Base-by-base conservation (phyloP, 2,329 filamentous ascomycete genomes). In the Tolypocladium tundrense region DNA sequence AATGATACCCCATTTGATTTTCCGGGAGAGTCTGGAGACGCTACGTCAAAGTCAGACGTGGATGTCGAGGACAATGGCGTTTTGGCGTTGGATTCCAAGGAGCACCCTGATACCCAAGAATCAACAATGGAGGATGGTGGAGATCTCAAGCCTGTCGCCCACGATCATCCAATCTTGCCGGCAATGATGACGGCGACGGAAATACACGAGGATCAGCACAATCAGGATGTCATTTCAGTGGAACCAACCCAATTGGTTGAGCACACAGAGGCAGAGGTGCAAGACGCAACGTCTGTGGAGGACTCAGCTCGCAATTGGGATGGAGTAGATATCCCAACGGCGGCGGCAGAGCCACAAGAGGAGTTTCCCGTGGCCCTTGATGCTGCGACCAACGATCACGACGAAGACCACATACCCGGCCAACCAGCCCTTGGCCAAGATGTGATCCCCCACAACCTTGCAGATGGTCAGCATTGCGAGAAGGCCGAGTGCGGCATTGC, bases 1-100 rank as follows among this genome's bases (percentile, higher is more conserved):
- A 65, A 69, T 69, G 66, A 74, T 73, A 68, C 69, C 69, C 69
- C 67, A 65, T 65, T 68, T 71, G 67, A 67, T 68, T 69, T 72
- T 69, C 57, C 64, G 62, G 66, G 66, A 66, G 60, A 60, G 63
- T 61, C 65, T 64, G 66, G 63, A 66, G 63, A 66, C 62, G 64
- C 64, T 61, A 62, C 58, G 62, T 62, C 61, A 59, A 62, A 65
- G 59, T 60, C 64, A 59, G 60, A 65, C 59, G 59, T 64, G 59
- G 63, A 64, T 62, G 61, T 60, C 61, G 62, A 63, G 57, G 60
- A 61, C 48, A 40, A 63, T 53, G 66, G 63, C 59, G 65, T 66
- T 68, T 63, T 64, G 63, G 66, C 62, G 59, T 67, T 69, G 56
- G 55, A 62, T 65, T 64, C 65, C 62, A 59, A 66, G 50, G 62